phyloP scores from a whole-genome alignment of 1,284 basidiomycete genomes.

The Ceratobasidium sp. region DNA sequence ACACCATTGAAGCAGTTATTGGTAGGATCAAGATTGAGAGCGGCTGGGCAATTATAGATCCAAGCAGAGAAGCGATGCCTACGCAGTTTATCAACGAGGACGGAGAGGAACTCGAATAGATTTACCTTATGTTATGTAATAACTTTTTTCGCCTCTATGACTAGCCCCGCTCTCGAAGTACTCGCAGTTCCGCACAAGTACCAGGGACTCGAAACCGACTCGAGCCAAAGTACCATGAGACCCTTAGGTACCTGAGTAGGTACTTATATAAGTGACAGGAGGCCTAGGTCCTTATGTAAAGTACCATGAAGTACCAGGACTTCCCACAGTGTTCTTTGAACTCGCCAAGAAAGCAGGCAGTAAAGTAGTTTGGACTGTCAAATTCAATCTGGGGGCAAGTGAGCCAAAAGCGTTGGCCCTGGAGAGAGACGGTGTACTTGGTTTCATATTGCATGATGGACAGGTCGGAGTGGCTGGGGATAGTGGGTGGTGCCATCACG shows the following conservation, averaged over 20 bases:
- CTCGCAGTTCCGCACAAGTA: no score
- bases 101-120: not conserved
- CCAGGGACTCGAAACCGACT: no score
- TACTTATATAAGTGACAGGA: no score
- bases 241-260: no score
- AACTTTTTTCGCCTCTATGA: no score
- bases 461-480: not conserved
- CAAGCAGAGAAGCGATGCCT: not conserved
- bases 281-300: no score
- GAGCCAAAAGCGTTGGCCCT: not conserved
- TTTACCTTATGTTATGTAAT: no score
- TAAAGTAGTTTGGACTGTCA: constrained; percentile 6
- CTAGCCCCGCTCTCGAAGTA: no score
- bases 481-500: not conserved
- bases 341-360: not conserved
- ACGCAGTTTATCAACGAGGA: not conserved
- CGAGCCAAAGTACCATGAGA: no score
- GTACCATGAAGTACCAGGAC: no score
- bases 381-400: not conserved
- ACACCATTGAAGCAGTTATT: constrained; percentile 10
- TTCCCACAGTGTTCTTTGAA: no score
- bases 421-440: constrained; percentile 4
- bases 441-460: not conserved
- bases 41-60: constrained; percentile 8
- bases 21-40: constrained; percentile 1